Base-by-base conservation (phyloP, 1,139 yeast genomes). In the Pichia cactophila region DNA sequence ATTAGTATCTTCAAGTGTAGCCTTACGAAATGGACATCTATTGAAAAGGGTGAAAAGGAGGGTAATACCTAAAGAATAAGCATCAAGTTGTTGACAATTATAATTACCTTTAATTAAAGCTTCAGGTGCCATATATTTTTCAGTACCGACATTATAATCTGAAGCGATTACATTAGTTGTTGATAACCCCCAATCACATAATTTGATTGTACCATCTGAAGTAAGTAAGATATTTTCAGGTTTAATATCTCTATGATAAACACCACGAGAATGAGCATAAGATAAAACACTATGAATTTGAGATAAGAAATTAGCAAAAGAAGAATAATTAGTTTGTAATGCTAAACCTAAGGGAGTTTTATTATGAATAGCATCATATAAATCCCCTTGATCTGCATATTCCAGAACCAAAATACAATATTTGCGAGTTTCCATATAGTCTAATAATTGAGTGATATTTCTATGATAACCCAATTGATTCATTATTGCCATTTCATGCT, bases 41-140 rank as follows among this genome's bases (percentile, higher is more conserved):
- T 81, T 80, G 61, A 76, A 77, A 45, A 77, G 66, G 4, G 77
- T 67, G 37, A 75, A 73, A 51, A 77, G 63, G 37, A 77, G 52
- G 3, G 80, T 80, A 28, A 89, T 82, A 1, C 95, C 96, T 51
- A 89, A 68, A 1, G 95, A 85, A 96, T 96, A 89, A 33, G 84
- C 73, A 64, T 89, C 97, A 42, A 90, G 86, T 65, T 50, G 69
- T 58, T 29, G 77, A 8, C 86, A 78, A 44, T 77, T 68, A 7
- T 92, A 82, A 64, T 71, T 59, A 69, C 76, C 36, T 61, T 70
- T 53, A 58, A 62, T 70, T 26, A 85, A 69, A 61, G 92, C 75
- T 66, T 77, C 82, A 1, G 82, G 82, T 0, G 82, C 78, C 80
- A 77, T 76, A 58, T 76, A 77, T 59, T 75, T 75, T 56, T 77